phyloP scores from a whole-genome alignment of 2,329 filamentous ascomycete genomes.

The Tetracladium maxilliforme region DNA sequence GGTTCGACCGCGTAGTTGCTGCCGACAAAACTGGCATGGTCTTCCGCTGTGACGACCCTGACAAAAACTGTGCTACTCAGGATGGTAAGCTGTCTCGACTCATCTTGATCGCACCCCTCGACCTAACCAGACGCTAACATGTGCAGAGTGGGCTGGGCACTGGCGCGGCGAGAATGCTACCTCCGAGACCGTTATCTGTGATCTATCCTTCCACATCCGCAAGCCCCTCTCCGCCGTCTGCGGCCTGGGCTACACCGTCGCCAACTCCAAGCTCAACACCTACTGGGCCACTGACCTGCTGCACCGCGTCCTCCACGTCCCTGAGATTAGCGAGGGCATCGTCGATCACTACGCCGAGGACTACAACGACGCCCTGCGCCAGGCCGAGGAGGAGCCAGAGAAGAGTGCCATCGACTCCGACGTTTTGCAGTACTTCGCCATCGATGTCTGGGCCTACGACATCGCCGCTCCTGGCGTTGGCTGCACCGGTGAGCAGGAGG shows the following conservation, averaged over 20 bases:
- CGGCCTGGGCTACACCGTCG: constrained; percentile 45
- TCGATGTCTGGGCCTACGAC: constrained; percentile 52
- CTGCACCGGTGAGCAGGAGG: constrained; percentile 31
- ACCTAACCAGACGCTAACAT: constrained; percentile 1
- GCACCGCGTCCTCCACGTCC: constrained; percentile 51
- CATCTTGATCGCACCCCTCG: neutral
- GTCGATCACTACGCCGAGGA: constrained; percentile 49
- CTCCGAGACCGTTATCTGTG: constrained; percentile 55
- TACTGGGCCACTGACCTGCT: constrained; percentile 55
- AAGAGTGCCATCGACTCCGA: constrained; percentile 42
- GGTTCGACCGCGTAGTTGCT: constrained; percentile 43
- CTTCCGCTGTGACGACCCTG: constrained; percentile 56
- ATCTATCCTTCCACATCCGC: constrained; percentile 41
- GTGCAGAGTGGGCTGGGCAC: constrained; percentile 50
- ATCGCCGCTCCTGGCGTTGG: constrained; percentile 47
- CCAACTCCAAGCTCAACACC: constrained; percentile 36
- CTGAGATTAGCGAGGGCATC: constrained; percentile 39
- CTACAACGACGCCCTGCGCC: constrained; percentile 36
- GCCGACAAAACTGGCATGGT: constrained; percentile 39
- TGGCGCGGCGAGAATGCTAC: constrained; percentile 52
- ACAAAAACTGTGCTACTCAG: constrained; percentile 43
- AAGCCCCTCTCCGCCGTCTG: constrained; percentile 44
- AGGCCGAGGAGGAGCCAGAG: constrained; percentile 30
- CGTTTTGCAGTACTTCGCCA: constrained; percentile 52
- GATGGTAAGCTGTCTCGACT: constrained; percentile 25